Evolutionary conservation across 2,329 filamentous ascomycete genomes (phyloP), one percentile per base, ranked within the genome.

Genomic region (Trichophyton simii): DNA sequence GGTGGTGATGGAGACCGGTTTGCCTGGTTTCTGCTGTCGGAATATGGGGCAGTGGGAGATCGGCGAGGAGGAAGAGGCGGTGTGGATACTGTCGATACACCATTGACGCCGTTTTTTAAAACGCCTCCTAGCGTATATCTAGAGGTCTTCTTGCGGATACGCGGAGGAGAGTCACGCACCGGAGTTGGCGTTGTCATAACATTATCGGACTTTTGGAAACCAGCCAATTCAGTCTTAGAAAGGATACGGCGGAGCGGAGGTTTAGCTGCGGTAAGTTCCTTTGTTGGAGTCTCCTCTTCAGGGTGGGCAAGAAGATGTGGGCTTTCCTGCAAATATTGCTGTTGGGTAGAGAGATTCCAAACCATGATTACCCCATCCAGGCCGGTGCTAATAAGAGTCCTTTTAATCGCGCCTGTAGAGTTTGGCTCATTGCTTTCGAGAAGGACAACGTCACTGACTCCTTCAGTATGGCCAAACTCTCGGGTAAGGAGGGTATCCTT

Each of bases 401-500:
- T 73, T 60, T 71, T 71, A 28, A 77, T 75, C 15, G 79, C 77
- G 15, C 83, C 81, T 46, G 71, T 69, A 6, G 72, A 63, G 59
- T 69, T 62, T 41, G 67, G 63, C 31, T 64, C 62, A 2, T 69
- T 64, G 15, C 65, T 67, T 60, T 87, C 83, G 9, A 92, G 72
- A 18, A 96, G 76, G 3, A 87, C 82, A 18, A 95, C 84, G 63
- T 91, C 91, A 59, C 89, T 95, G 65, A 99, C 90, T 7, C 91
- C 88, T 70, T 96, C 91, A 0, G 91, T 96, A 67, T 99, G 94
- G 0, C 94, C 94, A 83, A 91, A 96, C 75, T 97, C 94, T 46
- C 90, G 85, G 58, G 91, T 88, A 31, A 97, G 76, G 62, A 99
- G 86, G 1, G 78, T 76, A 7, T 92, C 91, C 48, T 83, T 85